These are phyloP conservation scores for Inga oerstediana DNA, from an alignment of 306 rosid genomes.

Conservation along the genomic window DNA sequence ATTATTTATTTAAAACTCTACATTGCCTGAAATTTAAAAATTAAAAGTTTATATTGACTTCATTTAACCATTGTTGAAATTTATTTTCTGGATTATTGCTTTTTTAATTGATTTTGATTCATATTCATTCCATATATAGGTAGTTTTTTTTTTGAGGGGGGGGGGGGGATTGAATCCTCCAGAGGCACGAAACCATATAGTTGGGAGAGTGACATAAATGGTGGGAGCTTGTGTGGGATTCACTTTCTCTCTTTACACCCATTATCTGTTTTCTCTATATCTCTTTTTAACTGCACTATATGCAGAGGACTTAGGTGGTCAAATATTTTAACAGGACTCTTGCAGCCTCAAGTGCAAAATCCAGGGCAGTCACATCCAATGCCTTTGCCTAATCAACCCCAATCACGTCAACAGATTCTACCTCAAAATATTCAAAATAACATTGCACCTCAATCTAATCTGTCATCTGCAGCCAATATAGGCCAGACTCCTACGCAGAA, in stretches of 20 bases:
- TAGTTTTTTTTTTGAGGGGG: not conserved
- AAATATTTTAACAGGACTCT: conserved; percentile 53
- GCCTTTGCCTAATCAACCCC: conserved; percentile 66
- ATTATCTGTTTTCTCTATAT: not conserved
- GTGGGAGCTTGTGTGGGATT: not conserved
- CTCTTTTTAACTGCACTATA: not conserved
- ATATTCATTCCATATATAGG: not conserved
- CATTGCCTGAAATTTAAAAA: not conserved
- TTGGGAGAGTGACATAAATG: not conserved
- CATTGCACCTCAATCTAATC: conserved; percentile 54
- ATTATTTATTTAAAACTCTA: not conserved
- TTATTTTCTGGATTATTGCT: not conserved
- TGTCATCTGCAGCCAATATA: conserved; percentile 60
- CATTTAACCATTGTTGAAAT: conserved; percentile 27
- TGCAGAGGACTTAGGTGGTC: conserved; percentile 11
- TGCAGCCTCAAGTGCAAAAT: conserved; percentile 67
- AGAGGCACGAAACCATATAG: not conserved
- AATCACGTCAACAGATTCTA: conserved; percentile 71
- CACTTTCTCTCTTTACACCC: not conserved
- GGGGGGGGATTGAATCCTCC: not conserved
- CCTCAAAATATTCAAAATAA: conserved; percentile 77
- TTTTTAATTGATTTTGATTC: conserved; percentile 8
- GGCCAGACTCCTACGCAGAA: conserved; percentile 64
- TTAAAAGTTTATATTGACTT: not conserved
- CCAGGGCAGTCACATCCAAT: conserved; percentile 72